Conservation (phyloP, 768 basidiomycete genomes). For the Rhodotorula sphaerocarpa region DNA sequence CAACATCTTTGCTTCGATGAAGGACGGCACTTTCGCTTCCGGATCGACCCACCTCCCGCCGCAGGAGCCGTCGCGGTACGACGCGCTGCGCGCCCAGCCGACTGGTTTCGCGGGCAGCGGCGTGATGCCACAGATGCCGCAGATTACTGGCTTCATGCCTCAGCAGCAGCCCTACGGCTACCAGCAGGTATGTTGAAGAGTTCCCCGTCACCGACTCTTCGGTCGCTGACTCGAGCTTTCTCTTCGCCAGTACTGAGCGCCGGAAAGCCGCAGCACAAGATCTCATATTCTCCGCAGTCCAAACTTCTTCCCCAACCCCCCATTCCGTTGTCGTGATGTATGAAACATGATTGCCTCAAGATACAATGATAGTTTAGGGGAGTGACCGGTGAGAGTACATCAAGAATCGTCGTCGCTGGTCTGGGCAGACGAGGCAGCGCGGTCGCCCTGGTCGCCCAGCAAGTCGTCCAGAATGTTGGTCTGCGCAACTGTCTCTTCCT, state of each 20-base stretch:
- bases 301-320: no score
- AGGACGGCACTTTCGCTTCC: constrained; percentile 42
- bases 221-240: not conserved
- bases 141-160: constrained; percentile 13
- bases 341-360: no score
- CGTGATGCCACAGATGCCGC: constrained; percentile 26
- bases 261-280: not conserved
- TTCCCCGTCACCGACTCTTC: not conserved
- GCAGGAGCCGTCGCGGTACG: constrained; percentile 45
- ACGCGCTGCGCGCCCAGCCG: constrained; percentile 42
- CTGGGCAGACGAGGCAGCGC: not conserved
- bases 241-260: not conserved
- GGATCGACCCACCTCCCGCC: constrained; percentile 41
- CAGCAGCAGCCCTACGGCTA: constrained; percentile 24
- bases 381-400: no score
- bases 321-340: not conserved
- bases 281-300: not conserved
- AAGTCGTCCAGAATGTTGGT: constrained; percentile 7
- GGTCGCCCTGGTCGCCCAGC: constrained; percentile 2
- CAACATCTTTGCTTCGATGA: constrained; percentile 49
- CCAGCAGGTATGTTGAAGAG: not conserved
- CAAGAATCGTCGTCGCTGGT: no score
- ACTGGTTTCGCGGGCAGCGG: constrained; percentile 39
- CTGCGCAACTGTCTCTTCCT: constrained; percentile 5
- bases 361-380: no score